phyloP scores from a whole-genome alignment of 2,329 filamentous ascomycete genomes.

The Colletotrichum orchidophilum region DNA sequence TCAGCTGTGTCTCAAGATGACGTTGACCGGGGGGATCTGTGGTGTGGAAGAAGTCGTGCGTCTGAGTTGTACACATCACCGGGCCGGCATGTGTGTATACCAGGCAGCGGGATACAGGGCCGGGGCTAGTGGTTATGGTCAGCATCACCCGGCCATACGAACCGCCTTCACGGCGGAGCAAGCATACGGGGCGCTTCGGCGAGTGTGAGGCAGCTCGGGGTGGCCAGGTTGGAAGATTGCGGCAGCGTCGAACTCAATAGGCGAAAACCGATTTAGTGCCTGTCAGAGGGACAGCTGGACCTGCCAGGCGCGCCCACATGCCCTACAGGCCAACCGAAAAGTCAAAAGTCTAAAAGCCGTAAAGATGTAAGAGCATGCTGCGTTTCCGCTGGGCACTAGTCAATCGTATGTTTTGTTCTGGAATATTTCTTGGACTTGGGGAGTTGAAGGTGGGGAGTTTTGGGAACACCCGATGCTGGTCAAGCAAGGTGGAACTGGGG shows the following conservation, averaged over 20 bases:
- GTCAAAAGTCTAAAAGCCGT: not conserved
- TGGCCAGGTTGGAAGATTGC: not conserved
- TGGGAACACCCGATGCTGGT: not conserved
- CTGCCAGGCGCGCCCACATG: not conserved
- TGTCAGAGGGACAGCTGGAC: not conserved
- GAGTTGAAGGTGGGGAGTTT: not conserved
- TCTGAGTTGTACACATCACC: not conserved
- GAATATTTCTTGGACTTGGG: not conserved
- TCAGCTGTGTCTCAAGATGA: not conserved
- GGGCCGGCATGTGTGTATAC: not conserved
- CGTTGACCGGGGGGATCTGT: not conserved
- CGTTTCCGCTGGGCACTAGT: not conserved
- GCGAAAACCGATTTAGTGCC: not conserved
- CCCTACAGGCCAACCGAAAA: not conserved
- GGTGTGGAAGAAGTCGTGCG: not conserved
- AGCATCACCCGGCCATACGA: not conserved
- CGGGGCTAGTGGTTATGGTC: not conserved
- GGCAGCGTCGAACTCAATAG: not conserved
- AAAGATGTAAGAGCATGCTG: not conserved
- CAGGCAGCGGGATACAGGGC: not conserved
- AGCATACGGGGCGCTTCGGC: constrained; percentile 84
- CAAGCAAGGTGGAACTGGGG: not conserved
- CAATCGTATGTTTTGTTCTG: not conserved
- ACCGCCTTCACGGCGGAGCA: constrained; percentile 52
- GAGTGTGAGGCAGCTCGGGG: constrained; percentile 70